Evolutionary conservation across 2,329 filamentous ascomycete genomes (phyloP), one percentile per base, ranked within the genome.

Genomic region (Madurella fahalii): DNA sequence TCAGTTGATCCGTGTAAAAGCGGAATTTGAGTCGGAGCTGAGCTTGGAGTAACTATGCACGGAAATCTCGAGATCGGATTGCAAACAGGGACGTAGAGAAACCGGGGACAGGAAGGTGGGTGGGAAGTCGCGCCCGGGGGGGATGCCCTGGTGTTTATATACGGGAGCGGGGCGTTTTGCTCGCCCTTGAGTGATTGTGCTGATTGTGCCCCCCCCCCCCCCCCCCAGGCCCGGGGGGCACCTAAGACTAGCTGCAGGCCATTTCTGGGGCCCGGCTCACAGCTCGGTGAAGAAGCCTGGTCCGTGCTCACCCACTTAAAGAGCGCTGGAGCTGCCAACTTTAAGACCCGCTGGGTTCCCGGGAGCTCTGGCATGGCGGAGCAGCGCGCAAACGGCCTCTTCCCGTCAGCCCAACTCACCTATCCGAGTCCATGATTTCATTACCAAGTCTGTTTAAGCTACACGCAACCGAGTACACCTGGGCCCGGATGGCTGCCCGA

Each of bases 61-160:
- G 15, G 46, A 59, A 64, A 44, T 51, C 37, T 61, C 53, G 64
- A 64, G 67, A 65, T 68, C 61, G 48, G 49, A 15, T 52, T 49
- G 31, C 16, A 54, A 57, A 42, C 56, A 32, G 63, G 67, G 66
- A 64, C 68, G 71, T 66, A 69, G 66, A 69, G 68, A 69, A 72
- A 71, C 68, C 67, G 67, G 68, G 68, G 67, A 68, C 63, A 67
- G 67, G 68, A 67, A 65, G 69, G 64, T 65, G 68, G 67, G 71
- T 68, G 70, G 71, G 68, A 68, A 69, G 73, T 73, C 73, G 78
- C 76, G 76, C 76, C 77, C 77, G 78, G 73, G 76, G 73, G 74
- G 74, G 69, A 75, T 74, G 71, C 69, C 69, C 71, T 52, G 51
- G 59, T 79, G 76, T 81, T 83, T 83, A 82, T 83, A 83, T 83